Evolutionary conservation across 208 protist genomes (phyloP).

Genomic region (Herpetomonas samuelpessoai): DNA sequence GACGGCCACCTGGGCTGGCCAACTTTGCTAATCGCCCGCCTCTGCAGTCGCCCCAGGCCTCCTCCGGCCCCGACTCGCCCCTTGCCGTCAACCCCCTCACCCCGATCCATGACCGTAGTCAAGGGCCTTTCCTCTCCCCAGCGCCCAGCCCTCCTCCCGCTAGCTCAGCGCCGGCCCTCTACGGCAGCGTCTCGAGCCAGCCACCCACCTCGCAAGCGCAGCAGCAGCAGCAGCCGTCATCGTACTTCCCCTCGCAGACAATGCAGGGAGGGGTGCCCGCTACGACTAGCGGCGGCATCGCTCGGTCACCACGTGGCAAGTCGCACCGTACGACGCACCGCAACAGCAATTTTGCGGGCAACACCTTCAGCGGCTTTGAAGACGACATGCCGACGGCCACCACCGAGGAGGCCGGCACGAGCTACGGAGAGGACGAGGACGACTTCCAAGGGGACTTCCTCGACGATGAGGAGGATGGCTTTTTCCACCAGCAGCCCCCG

Average conservation of each 20-base stretch:
- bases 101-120: constrained; percentile 2
- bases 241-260: no score
- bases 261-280: no score
- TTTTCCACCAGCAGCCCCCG: constrained; percentile 36
- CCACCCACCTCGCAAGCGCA: not conserved
- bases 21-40: constrained; percentile 3
- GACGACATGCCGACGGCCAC: constrained; percentile 64
- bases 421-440: constrained; percentile 35
- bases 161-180: constrained; percentile 1
- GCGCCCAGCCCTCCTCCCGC: constrained; percentile 8
- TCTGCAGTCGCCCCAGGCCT: constrained; percentile 25
- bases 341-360: constrained; percentile 20
- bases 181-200: not conserved
- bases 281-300: no score
- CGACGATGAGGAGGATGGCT: constrained; percentile 13
- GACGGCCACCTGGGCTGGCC: not conserved
- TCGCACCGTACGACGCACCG: constrained; percentile 22
- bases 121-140: constrained; percentile 7
- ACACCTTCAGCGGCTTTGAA: constrained; percentile 4
- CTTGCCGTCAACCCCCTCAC: constrained; percentile 17
- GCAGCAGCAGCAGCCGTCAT: no score
- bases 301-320: constrained; percentile 5
- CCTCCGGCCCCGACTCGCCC: constrained; percentile 26
- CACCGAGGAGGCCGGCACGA: constrained; percentile 72
- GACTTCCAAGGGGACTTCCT: constrained; percentile 17